A percentile compares a stretch with the other conserved stretches of the same genome.
These are phyloP conservation scores for Tuber calosporum DNA, from an alignment of 495 filamentous ascomycete genomes.

Conservation along the genomic window DNA sequence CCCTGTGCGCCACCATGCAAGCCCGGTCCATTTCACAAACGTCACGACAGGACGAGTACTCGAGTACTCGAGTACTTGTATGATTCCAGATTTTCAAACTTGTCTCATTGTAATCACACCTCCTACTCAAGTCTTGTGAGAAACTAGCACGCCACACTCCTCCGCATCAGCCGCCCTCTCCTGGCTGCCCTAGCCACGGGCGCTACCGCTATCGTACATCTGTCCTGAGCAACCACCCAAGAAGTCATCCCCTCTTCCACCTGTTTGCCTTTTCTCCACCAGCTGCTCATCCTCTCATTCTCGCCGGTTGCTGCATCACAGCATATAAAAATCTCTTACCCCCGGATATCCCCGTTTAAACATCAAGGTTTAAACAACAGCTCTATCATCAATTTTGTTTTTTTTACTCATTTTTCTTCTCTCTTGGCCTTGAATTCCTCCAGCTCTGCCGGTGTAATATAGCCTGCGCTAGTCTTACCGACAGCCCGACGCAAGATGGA, in stretches of 20 bases:
- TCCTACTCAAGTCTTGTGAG: too few species aligned
- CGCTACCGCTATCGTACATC: background rate
- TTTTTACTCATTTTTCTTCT: background rate
- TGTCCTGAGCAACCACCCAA: background rate
- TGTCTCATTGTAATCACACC: too few species aligned
- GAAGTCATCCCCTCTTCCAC: background rate
- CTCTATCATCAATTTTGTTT: background rate
- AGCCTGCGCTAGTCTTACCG: slow-evolving; percentile 16
- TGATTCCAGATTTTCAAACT: too few species aligned
- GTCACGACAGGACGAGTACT: too few species aligned
- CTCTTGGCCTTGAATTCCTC: background rate
- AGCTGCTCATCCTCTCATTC: background rate
- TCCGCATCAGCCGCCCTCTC: background rate
- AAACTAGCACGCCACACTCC: background rate
- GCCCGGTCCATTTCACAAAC: too few species aligned
- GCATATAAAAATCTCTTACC: background rate
- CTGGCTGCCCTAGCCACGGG: background rate
- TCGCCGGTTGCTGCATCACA: background rate
- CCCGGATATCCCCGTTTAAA: too few species aligned
- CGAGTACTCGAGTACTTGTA: too few species aligned
- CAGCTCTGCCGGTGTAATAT: slow-evolving; percentile 10
- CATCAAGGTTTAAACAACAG: background rate
- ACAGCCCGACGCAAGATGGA: slow-evolving; percentile 52
- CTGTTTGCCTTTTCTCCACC: background rate
- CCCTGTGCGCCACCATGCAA: too few species aligned